Evolutionary conservation across 805 yeast species (phyloP), one percentile per base, ranked within the genome.

Genomic region (Teunomyces gatunensis): DNA sequence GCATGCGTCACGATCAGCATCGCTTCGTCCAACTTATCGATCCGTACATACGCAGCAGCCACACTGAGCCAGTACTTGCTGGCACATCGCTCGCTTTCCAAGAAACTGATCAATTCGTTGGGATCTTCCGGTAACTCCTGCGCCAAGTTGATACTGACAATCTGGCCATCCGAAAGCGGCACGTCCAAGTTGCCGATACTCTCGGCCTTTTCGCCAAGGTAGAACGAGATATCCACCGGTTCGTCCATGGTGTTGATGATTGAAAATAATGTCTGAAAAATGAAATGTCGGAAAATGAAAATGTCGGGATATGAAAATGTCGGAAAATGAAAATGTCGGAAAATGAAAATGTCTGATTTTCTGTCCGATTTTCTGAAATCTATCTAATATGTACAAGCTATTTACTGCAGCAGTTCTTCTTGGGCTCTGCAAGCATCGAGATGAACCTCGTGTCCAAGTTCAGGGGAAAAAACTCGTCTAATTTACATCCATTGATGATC

Each of bases 61-160:
- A 91, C 83, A 18, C 85, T 78, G 15, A 89, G 68, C 99, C 99
- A 94, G 68, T 83, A 88, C 60, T 84, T 83, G 46, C 78, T 74
- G 18, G 79, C 82, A 43, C 92, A 84, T 47, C 79, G 80, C 68
- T 94, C 98, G 54, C 87, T 88, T 52, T 87, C 85, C 52, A 94
- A 72, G 52, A 92, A 78, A 23, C 81, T 79, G 54, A 87, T 82
- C 52, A 94, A 75, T 60, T 94, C 98, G 39, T 81, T 77, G 4
- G 96, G 88, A 63, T 92, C 96, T 18, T 88, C 96, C 4, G 96
- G 96, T 47, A 90, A 74, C 60, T 92, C 98, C 30, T 83, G 82
- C 45, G 79, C 79, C 50, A 87, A 76, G 59, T 90, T 92, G 55
- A 94, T 80, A 45, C 89, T 85, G 53, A 92, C 96, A 51, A 89